Conservation (phyloP, 768 basidiomycete genomes). For the Lactifluus volemus region DNA sequence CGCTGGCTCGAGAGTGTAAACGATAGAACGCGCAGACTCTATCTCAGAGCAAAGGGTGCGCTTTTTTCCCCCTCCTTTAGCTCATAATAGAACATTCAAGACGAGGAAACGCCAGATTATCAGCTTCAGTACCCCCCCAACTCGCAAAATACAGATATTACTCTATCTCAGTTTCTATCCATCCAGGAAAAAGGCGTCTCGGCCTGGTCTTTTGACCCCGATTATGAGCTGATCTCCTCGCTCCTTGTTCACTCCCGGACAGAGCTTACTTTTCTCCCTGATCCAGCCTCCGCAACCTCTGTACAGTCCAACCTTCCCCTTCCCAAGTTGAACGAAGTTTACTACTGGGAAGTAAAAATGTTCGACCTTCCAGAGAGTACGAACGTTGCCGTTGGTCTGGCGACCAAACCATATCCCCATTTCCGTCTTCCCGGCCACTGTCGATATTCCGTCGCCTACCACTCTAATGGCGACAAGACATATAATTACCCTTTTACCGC, state of each 20-base stretch:
- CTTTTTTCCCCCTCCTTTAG: constrained; percentile 7
- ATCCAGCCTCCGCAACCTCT: constrained; percentile 86
- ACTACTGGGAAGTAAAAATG: constrained; percentile 99
- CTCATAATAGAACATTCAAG: background rate
- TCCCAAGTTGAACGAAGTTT: constrained; percentile 97
- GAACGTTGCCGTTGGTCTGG: constrained; percentile 84
- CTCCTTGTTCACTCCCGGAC: constrained; percentile 92
- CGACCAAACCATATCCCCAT: constrained; percentile 94
- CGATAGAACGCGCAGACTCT: constrained; percentile 59
- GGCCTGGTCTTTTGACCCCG: constrained; percentile 98
- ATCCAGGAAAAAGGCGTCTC: constrained; percentile 99
- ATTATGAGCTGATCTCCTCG: constrained; percentile 90
- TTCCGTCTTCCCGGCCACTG: constrained; percentile 87
- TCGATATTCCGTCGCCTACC: constrained; percentile 88
- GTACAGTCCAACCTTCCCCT: constrained; percentile 96
- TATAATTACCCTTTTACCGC: constrained; percentile 95
- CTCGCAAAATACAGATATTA: constrained; percentile 96
- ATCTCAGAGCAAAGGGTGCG: constrained; percentile 82
- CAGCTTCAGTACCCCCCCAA: constrained; percentile 88
- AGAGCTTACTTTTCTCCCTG: constrained; percentile 96
- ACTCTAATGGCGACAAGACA: constrained; percentile 93
- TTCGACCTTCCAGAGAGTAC: constrained; percentile 89
- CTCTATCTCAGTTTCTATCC: constrained; percentile 94
- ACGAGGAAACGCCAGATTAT: constrained; percentile 43
- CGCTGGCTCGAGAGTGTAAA: constrained; percentile 84